Percentiles rank a stretch among this genome's conserved stretches.
Evolutionary conservation across 495 filamentous ascomycete species (phyloP).

Genomic region (Xylaria flabelliformis): DNA sequence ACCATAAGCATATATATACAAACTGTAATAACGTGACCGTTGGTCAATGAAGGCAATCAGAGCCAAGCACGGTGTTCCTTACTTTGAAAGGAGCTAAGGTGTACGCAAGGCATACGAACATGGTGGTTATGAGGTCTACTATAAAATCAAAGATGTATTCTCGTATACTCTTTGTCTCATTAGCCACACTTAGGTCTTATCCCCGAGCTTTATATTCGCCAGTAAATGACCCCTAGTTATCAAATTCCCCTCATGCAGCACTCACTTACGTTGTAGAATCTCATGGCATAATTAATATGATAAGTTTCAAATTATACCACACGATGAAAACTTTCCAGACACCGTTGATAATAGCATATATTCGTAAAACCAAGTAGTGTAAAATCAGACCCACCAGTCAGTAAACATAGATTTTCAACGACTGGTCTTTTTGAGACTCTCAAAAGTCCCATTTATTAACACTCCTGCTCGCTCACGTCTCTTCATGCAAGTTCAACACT

Average conservation of each 20-base stretch:
- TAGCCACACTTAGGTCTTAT: background rate
- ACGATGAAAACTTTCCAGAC: background rate
- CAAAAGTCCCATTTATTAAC: background rate
- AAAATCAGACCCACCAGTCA: background rate
- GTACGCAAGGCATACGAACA: background rate
- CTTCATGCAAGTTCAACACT: constrained; percentile 63
- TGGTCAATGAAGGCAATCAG: background rate
- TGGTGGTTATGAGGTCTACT: background rate
- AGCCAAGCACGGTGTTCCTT: background rate
- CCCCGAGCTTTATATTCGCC: background rate
- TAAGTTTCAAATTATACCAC: background rate
- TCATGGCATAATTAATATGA: background rate
- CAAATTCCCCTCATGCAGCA: background rate
- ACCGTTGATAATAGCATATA: background rate
- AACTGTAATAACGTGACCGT: background rate
- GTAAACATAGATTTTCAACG: background rate
- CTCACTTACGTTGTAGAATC: background rate
- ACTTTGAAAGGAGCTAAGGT: background rate
- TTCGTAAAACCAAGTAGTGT: background rate
- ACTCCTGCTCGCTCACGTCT: constrained; percentile 18
- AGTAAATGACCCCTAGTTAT: background rate
- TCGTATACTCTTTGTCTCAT: background rate
- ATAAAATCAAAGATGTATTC: background rate
- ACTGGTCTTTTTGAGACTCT: background rate
- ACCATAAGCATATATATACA: background rate